phyloP scores from a whole-genome alignment of 352 stramenopile genomes.

The Salisapilia sapeloensis region DNA sequence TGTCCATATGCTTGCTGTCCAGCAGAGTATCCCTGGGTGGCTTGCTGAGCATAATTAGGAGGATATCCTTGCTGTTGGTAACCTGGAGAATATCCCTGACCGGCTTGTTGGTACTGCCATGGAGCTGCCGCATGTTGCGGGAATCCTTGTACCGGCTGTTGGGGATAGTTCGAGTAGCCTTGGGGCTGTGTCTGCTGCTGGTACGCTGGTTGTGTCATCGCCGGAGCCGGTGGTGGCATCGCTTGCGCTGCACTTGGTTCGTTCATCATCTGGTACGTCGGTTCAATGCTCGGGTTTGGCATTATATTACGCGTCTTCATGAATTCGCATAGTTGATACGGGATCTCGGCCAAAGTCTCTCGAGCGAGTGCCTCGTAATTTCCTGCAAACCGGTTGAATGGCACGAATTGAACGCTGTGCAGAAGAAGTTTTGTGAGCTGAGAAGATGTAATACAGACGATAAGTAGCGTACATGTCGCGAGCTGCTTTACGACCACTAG shows the following conservation, averaged over 20 bases:
- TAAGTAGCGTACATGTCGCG: slow-evolving; percentile 33
- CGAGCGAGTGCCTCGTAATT: slow-evolving; percentile 22
- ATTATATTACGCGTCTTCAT: slow-evolving; percentile 45
- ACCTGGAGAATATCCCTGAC: slow-evolving; percentile 7
- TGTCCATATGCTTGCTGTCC: slow-evolving; percentile 2
- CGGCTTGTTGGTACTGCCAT: slow-evolving; percentile 8
- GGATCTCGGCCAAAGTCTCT: slow-evolving; percentile 55
- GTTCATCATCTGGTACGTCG: slow-evolving; percentile 24
- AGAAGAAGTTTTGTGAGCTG: slow-evolving; percentile 1
- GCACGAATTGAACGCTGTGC: slow-evolving; percentile 41
- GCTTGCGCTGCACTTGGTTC: slow-evolving; percentile 12
- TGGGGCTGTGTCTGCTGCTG: slow-evolving; percentile 4
- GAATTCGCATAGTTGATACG: slow-evolving; percentile 53
- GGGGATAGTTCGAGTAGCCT: slow-evolving; percentile 1
- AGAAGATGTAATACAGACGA: neutral
- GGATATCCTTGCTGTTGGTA: slow-evolving; percentile 4
- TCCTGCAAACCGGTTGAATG: slow-evolving; percentile 27
- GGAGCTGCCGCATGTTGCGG: slow-evolving; percentile 6
- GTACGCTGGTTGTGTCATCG: slow-evolving; percentile 4
- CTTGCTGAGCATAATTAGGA: slow-evolving; percentile 9
- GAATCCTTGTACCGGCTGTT: slow-evolving; percentile 3
- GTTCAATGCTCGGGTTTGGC: slow-evolving; percentile 23
- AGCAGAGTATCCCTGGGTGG: slow-evolving; percentile 6
- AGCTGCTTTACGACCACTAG: slow-evolving; percentile 12
- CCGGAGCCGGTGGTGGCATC: slow-evolving; percentile 4